Percentiles rank a stretch among this genome's conserved stretches.
Evolutionary conservation across 768 basidiomycete genomes (phyloP).

Genomic region (Podaxis sp.): DNA sequence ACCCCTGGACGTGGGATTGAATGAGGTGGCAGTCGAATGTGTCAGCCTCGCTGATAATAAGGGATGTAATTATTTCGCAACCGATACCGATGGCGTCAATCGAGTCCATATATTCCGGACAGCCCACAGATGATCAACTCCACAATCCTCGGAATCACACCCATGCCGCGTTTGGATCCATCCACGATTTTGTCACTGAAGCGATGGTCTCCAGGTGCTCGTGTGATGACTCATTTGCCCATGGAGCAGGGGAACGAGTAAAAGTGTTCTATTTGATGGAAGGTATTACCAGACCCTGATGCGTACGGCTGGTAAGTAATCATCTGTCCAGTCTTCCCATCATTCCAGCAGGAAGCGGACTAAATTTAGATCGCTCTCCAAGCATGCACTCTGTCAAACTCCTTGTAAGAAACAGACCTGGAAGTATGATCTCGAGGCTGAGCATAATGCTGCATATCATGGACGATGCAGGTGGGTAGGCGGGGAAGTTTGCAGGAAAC

Average conservation of each 20-base stretch:
- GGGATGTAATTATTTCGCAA: background rate
- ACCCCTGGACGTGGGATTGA: no score
- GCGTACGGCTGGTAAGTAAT: background rate
- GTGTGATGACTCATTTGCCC: background rate
- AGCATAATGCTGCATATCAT: background rate
- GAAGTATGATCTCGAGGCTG: background rate
- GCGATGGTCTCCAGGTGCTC: background rate
- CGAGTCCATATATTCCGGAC: background rate
- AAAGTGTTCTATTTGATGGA: background rate
- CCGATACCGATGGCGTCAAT: background rate
- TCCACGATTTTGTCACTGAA: no score
- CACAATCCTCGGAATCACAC: background rate
- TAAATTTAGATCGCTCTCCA: background rate
- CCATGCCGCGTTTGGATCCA: no score
- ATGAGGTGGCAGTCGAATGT: no score
- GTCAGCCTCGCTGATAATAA: background rate
- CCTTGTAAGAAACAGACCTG: no score
- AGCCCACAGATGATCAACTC: background rate
- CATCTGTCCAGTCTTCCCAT: background rate
- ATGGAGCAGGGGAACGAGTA: background rate
- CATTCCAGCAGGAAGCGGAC: background rate
- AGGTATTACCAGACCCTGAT: background rate
- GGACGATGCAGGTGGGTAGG: background rate
- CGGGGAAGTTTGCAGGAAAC: no score
- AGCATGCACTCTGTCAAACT: no score